A percentile compares a stretch with the other conserved stretches of the same genome.
phyloP scores from a whole-genome alignment of 768 basidiomycete species.

The Fomitopsis pulvina region DNA sequence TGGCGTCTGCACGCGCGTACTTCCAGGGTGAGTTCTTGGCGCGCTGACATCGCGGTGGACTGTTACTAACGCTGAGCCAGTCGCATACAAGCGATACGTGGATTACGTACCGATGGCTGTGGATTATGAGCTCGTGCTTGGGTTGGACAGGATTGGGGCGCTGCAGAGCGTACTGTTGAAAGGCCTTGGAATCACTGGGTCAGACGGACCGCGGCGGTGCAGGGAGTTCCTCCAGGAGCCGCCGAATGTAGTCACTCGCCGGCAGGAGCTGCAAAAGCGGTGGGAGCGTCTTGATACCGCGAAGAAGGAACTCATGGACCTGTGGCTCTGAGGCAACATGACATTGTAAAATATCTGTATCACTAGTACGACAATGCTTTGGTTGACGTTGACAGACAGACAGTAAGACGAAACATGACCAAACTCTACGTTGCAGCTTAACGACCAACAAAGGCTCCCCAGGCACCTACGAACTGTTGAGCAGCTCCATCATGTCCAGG shows the following conservation, averaged over 20 bases:
- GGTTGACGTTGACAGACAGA: too few relatives aligned
- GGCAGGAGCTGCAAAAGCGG: constrained; percentile 46
- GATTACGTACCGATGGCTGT: constrained; percentile 39
- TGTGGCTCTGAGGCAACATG: constrained; percentile 10
- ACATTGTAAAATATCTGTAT: too few relatives aligned
- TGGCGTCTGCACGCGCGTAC: constrained; percentile 68
- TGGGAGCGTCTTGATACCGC: constrained; percentile 44
- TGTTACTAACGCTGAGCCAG: constrained; percentile 12
- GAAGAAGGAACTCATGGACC: constrained; percentile 31
- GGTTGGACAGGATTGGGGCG: constrained; percentile 36
- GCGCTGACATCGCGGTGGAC: neutral
- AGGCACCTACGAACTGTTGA: too few relatives aligned
- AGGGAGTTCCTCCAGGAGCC: constrained; percentile 47
- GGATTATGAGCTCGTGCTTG: constrained; percentile 48
- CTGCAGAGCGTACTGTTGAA: constrained; percentile 39
- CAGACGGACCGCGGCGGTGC: constrained; percentile 41
- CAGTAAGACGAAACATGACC: too few relatives aligned
- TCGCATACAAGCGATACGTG: constrained; percentile 39
- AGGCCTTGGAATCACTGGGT: constrained; percentile 47
- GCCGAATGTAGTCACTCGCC: constrained; percentile 32
- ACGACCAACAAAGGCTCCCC: too few relatives aligned
- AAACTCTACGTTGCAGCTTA: too few relatives aligned
- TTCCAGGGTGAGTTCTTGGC: constrained; percentile 51
- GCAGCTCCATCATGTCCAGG: too few relatives aligned
- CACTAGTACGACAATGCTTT: neutral